phyloP scores from a whole-genome alignment of 2,329 filamentous ascomycete species.

The Ceratocystis cubensis region DNA sequence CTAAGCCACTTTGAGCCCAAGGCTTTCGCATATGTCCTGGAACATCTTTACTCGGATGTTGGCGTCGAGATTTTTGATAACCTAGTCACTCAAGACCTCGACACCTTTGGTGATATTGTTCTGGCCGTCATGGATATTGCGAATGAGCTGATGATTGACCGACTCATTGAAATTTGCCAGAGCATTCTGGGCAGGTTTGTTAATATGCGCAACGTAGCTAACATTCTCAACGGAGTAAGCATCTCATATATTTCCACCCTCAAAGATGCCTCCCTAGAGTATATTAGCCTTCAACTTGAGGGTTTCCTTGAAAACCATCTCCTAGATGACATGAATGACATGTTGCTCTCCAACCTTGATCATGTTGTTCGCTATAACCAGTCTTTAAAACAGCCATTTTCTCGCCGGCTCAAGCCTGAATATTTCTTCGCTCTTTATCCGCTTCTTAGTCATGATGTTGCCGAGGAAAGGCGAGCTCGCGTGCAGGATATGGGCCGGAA shows the following conservation, averaged over 20 bases:
- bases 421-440: constrained; percentile 43
- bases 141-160: constrained; percentile 90
- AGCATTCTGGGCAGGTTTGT: constrained; percentile 69
- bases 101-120: constrained; percentile 78
- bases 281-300: constrained; percentile 83
- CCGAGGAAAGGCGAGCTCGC: constrained; percentile 55
- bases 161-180: constrained; percentile 82
- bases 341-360: constrained; percentile 71
- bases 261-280: constrained; percentile 78
- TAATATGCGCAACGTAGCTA: constrained; percentile 74
- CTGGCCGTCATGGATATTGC: constrained; percentile 82
- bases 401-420: constrained; percentile 62
- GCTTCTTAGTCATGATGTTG: constrained; percentile 49
- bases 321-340: constrained; percentile 72
- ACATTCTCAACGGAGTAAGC: constrained; percentile 72
- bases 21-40: constrained; percentile 67
- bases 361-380: constrained; percentile 72
- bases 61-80: constrained; percentile 72
- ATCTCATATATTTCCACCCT: constrained; percentile 74
- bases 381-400: constrained; percentile 61
- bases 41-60: constrained; percentile 70
- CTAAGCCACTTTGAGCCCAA: constrained; percentile 63
- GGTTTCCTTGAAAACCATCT: constrained; percentile 82
- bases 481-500: constrained; percentile 67
- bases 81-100: constrained; percentile 55